phyloP scores from a whole-genome alignment of 2,329 filamentous ascomycete species.

The Fusarium pseudoanthophilum region DNA sequence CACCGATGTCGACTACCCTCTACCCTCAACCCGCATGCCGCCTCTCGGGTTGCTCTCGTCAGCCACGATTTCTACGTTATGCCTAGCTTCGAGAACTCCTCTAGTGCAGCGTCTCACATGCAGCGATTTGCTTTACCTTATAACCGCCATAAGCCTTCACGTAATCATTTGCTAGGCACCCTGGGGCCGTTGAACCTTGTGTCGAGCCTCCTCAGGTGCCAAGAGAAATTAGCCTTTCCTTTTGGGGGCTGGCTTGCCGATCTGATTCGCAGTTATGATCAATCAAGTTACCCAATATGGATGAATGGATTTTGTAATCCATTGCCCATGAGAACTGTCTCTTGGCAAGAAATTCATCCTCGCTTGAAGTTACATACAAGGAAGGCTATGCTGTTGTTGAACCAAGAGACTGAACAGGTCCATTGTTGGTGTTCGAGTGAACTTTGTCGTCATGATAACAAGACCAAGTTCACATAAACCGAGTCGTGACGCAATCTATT shows the following conservation, averaged over 20 bases:
- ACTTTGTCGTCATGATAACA: neutral
- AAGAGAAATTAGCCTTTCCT: slow-evolving; percentile 28
- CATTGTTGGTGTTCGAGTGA: slow-evolving; percentile 17
- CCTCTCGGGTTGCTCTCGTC: neutral
- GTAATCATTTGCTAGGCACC: slow-evolving; percentile 23
- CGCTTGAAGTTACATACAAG: neutral
- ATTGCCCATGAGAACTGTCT: slow-evolving; percentile 2
- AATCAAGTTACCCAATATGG: slow-evolving; percentile 37
- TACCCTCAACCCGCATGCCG: neutral
- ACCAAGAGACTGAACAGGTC: neutral
- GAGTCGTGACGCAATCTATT: slow-evolving; percentile 44
- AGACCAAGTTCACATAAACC: neutral
- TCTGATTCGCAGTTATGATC: slow-evolving; percentile 31
- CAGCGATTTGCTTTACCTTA: neutral
- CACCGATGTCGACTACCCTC: neutral
- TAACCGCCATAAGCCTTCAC: slow-evolving; percentile 27
- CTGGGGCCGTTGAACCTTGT: slow-evolving; percentile 26
- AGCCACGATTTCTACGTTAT: neutral
- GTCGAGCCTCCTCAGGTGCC: slow-evolving; percentile 17
- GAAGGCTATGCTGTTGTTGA: neutral
- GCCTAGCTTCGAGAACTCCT: neutral
- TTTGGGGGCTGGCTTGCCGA: slow-evolving; percentile 39
- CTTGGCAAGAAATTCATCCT: neutral
- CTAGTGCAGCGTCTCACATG: neutral
- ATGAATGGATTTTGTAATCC: slow-evolving; percentile 17